Percentiles rank a stretch among this genome's conserved stretches.
Evolutionary conservation across 1,139 yeast species (phyloP).

Genomic region (Wickerhamomyces sp.): DNA sequence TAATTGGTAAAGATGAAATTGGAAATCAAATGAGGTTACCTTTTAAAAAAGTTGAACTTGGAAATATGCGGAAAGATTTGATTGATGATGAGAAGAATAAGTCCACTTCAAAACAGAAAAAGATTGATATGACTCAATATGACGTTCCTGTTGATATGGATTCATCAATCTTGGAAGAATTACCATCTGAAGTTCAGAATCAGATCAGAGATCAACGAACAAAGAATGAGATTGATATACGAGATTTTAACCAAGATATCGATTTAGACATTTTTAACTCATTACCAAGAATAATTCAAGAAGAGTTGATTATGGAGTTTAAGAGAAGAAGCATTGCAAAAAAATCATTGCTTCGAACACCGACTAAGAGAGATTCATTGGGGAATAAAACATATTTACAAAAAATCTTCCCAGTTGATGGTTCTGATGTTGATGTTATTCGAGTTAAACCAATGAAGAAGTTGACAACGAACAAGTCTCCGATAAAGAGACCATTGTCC

Average conservation of each 20-base stretch:
- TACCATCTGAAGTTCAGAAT: constrained; percentile 27
- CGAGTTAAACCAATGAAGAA: constrained; percentile 23
- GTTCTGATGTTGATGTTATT: constrained; percentile 34
- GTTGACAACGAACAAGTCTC: constrained; percentile 10
- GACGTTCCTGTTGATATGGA: constrained; percentile 26
- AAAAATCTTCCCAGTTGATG: constrained; percentile 35
- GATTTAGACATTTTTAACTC: constrained; percentile 51
- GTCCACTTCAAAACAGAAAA: constrained; percentile 2
- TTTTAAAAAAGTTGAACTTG: constrained; percentile 23
- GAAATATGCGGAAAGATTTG: too few relatives aligned
- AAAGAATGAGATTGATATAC: constrained; percentile 13
- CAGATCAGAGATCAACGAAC: constrained; percentile 15
- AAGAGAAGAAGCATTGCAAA: constrained; percentile 26
- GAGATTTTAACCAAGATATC: constrained; percentile 29
- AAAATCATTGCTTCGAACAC: constrained; percentile 21
- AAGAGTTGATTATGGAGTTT: constrained; percentile 44
- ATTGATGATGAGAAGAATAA: constrained; percentile 5
- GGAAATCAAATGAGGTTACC: constrained; percentile 40
- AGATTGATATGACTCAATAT: constrained; percentile 16
- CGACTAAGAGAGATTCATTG: constrained; percentile 7
- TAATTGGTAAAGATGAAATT: constrained; percentile 37
- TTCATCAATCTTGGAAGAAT: constrained; percentile 24
- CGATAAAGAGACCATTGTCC: constrained; percentile 30
- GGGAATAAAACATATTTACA: constrained; percentile 34
- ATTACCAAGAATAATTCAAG: constrained; percentile 48